Evolutionary conservation across 2,329 filamentous ascomycete genomes (phyloP), one percentile per base, ranked within the genome.

Genomic region (Talaromyces verruculosus): DNA sequence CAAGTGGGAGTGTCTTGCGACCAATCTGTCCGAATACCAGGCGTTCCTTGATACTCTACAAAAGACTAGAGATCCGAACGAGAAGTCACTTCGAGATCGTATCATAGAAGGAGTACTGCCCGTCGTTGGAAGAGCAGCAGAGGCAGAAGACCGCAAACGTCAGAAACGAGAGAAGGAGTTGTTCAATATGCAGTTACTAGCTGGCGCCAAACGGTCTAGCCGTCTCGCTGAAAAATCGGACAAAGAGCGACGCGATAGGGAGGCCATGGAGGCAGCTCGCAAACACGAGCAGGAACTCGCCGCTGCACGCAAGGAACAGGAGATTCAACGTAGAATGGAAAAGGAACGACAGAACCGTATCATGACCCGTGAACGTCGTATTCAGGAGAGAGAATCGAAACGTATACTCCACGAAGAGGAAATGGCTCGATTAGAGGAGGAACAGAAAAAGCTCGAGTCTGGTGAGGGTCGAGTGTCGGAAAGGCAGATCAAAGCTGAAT

Each of bases 121-220:
- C 0, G 86, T 96, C 43, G 85, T 99, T 15, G 89, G 96, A 77
- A 91, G 91, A 72, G 88, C 91, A 25, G 87, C 86, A 66, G 87
- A 89, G 70, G 82, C 84, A 55, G 81, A 93, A 71, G 86, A 88
- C 35, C 88, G 89, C 67, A 93, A 94, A 77, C 82, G 83, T 80
- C 87, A 79, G 84, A 92, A 82, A 83, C 90, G 90, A 71, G 87
- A 96, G 75, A 91, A 89, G 68, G 94, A 98, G 72, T 79, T 96
- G 25, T 82, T 92, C 62, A 92, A 88, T 70, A 78, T 96, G 69
- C 89, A 94, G 71, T 94, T 95, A 75, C 85, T 98, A 80, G 92
- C 92, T n/a, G 91, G 90, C 65, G 94, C 95, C 3, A 99, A 99
- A 80, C 85, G 95, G 68, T 99, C 95, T 0, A 96, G 92, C 72